A percentile compares a stretch with the other conserved stretches of the same genome.
Conservation (phyloP, 129 eudicot genomes). For the Flaveria ramosissima region DNA sequence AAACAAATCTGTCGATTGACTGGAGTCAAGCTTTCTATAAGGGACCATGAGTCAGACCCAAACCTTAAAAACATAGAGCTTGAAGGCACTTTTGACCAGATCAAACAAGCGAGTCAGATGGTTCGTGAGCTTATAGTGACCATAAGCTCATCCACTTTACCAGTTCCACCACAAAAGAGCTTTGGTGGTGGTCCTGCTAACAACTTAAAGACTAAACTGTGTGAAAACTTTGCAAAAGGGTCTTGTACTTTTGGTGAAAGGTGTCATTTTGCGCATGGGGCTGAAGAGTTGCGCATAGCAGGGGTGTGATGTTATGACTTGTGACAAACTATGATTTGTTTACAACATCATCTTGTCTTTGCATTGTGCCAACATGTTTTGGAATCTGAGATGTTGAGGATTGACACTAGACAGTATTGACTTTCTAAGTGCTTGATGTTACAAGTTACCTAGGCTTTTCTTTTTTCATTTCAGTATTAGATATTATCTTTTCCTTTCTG, state of each 20-base stretch:
- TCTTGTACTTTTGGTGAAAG: slow-evolving; percentile 84
- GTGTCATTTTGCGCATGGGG: slow-evolving; percentile 97
- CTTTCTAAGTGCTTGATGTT: slow-evolving; percentile 5
- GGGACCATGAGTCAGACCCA: slow-evolving; percentile 72
- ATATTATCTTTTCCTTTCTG: background rate
- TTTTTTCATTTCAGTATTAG: slow-evolving; percentile 1
- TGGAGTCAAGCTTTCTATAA: slow-evolving; percentile 70
- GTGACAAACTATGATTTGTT: slow-evolving; percentile 11
- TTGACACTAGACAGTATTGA: slow-evolving; percentile 13
- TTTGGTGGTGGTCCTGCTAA: slow-evolving; percentile 40
- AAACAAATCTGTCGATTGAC: slow-evolving; percentile 81
- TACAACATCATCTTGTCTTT: slow-evolving; percentile 24
- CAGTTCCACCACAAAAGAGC: slow-evolving; percentile 42
- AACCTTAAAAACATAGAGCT: slow-evolving; percentile 79
- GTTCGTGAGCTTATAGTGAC: slow-evolving; percentile 70
- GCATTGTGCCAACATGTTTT: slow-evolving; percentile 19
- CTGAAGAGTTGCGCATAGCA: slow-evolving; percentile 63
- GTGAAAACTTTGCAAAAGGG: slow-evolving; percentile 81
- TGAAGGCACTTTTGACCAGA: slow-evolving; percentile 88
- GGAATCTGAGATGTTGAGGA: slow-evolving; percentile 32
- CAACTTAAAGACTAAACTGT: slow-evolving; percentile 70
- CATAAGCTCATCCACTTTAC: slow-evolving; percentile 48
- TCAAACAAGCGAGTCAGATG: slow-evolving; percentile 74
- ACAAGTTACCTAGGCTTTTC: slow-evolving; percentile 15
- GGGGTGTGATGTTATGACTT: slow-evolving; percentile 39